Evolutionary conservation across 371 early-diverging fungal genomes (phyloP).

Genomic region (Circinella minor): DNA sequence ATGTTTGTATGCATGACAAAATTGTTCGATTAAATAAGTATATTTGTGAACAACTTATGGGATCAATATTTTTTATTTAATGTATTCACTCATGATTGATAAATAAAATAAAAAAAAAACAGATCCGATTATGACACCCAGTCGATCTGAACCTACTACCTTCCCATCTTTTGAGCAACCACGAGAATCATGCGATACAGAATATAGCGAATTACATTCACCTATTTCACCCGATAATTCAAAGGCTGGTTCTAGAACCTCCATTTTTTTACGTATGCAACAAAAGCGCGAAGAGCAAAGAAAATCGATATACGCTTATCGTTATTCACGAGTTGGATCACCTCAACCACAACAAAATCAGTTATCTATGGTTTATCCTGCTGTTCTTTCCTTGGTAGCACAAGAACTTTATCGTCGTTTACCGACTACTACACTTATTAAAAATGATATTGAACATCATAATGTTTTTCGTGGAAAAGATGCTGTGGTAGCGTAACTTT

Average conservation of each 20-base stretch:
- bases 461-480: conserved; percentile 81
- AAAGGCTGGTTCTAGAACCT: conserved; percentile 7
- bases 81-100: too few species aligned
- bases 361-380: conserved; percentile 60
- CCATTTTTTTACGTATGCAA: conserved; percentile 35
- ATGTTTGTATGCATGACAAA: neutral
- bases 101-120: too few species aligned
- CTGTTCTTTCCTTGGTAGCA: conserved; percentile 80
- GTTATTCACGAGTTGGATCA: conserved; percentile 7
- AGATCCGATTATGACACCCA: conserved; percentile 11
- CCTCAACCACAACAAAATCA: conserved; percentile 8
- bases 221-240: neutral
- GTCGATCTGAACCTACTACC: conserved; percentile 22
- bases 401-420: conserved; percentile 62
- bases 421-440: conserved; percentile 54
- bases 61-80: too few species aligned
- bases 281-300: conserved; percentile 39
- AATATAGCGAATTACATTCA: neutral
- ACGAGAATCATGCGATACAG: conserved; percentile 17
- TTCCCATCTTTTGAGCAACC: neutral
- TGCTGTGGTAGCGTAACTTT: conserved; percentile 67
- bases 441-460: conserved; percentile 79
- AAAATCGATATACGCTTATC: conserved; percentile 43
- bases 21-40: neutral
- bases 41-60: too few species aligned